Conservation (phyloP, 1,284 basidiomycete genomes). For the Papiliotrema flavescens region DNA sequence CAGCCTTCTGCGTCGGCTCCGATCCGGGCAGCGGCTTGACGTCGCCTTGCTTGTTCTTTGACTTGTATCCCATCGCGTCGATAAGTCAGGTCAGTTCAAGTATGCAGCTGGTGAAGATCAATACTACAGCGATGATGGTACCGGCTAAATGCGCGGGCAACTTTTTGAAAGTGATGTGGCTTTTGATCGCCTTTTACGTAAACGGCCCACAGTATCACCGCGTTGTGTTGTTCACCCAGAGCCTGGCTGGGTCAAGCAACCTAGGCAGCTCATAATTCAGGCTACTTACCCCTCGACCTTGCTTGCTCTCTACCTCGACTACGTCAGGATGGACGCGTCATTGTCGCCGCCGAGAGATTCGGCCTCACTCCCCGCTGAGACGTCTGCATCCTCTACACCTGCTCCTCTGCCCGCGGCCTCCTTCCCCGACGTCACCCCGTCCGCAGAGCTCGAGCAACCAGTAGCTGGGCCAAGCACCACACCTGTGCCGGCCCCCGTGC, state of each 20-base stretch:
- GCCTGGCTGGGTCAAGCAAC: too few species aligned
- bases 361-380: too few species aligned
- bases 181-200: neutral
- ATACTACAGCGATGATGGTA: too few species aligned
- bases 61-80: constrained; percentile 72
- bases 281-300: too few species aligned
- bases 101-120: too few species aligned
- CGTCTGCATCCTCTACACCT: too few species aligned
- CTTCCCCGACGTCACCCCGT: too few species aligned
- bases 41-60: constrained; percentile 85
- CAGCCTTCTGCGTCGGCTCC: constrained; percentile 18
- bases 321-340: neutral
- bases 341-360: neutral
- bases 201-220: neutral
- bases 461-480: constrained; percentile 8
- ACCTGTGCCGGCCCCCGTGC: neutral
- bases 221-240: neutral
- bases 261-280: neutral
- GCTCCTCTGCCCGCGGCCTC: too few species aligned
- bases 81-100: neutral
- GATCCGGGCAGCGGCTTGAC: constrained; percentile 57
- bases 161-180: neutral
- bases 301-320: neutral
- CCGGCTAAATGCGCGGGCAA: too few species aligned
- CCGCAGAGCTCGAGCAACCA: neutral